These are phyloP conservation scores for Gilbertella persicaria DNA, from an alignment of 371 early-diverging fungal genomes.

Conservation along the genomic window DNA sequence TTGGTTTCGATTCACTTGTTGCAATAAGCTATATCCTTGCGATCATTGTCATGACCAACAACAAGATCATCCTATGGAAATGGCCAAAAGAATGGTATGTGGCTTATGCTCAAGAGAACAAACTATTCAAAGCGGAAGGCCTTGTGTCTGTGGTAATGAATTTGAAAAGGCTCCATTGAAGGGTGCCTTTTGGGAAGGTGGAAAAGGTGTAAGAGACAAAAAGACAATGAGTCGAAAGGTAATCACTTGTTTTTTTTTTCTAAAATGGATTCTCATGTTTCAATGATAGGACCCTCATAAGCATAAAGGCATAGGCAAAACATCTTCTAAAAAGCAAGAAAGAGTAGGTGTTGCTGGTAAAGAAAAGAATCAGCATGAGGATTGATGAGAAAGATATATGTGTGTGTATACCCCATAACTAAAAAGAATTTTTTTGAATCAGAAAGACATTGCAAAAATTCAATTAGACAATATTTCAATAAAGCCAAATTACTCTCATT, in stretches of 20 bases:
- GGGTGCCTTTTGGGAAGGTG: constrained; percentile 96
- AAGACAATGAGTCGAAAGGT: constrained; percentile 84
- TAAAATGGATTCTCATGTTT: neutral
- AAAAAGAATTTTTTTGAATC: no score
- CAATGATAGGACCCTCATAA: constrained; percentile 46
- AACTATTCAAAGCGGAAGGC: constrained; percentile 40
- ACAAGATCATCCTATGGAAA: constrained; percentile 67
- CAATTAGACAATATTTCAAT: no score
- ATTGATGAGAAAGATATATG: no score
- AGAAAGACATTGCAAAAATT: no score
- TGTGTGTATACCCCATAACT: no score
- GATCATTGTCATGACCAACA: constrained; percentile 91
- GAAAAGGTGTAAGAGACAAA: constrained; percentile 88
- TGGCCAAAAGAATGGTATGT: constrained; percentile 90
- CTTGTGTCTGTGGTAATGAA: constrained; percentile 74
- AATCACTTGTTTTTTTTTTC: constrained; percentile 4
- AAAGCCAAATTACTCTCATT: no score
- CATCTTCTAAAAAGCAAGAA: constrained; percentile 56
- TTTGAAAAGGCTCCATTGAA: constrained; percentile 44
- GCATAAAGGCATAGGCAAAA: constrained; percentile 50
- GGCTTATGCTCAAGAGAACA: constrained; percentile 93
- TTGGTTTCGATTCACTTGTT: constrained; percentile 98
- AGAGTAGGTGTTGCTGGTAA: constrained; percentile 54
- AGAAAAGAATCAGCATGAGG: constrained; percentile 17
- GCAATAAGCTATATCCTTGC: constrained; percentile 79